A percentile compares a stretch with the other conserved stretches of the same genome.
phyloP scores from a whole-genome alignment of 192 early-diverging fungal species.

The Phycomyces blakesleeanus region DNA sequence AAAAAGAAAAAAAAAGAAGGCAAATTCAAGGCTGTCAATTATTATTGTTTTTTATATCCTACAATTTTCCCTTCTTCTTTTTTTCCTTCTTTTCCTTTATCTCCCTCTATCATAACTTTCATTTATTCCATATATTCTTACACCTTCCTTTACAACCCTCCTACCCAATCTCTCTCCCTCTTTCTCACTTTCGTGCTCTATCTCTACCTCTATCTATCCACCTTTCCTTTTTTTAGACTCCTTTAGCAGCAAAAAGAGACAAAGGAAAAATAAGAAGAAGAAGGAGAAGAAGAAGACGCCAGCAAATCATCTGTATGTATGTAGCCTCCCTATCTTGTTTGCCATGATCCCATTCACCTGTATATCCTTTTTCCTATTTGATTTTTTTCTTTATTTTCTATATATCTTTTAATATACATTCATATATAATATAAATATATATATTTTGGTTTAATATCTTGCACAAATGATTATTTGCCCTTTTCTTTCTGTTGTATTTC shows the following conservation, averaged over 20 bases:
- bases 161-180: background rate
- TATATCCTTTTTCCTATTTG: background rate
- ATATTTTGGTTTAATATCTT: too few species aligned
- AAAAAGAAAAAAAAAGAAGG: background rate
- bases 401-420: background rate
- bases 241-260: background rate
- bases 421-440: too few species aligned
- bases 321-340: too few species aligned
- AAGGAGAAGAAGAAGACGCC: slow-evolving; percentile 4
- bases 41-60: background rate
- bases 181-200: too few species aligned
- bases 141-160: background rate
- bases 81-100: background rate
- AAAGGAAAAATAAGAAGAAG: background rate
- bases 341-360: too few species aligned
- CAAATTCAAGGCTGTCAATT: background rate
- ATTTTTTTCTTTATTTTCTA: background rate
- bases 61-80: background rate
- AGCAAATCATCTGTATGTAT: too few species aligned
- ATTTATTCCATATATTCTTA: background rate
- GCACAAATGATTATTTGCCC: too few species aligned
- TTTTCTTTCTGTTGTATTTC: too few species aligned
- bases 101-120: background rate
- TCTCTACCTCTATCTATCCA: too few species aligned
- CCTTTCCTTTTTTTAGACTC: too few species aligned